Evolutionary conservation across 2,329 filamentous ascomycete species (phyloP).

Genomic region (Teratosphaeria nubilosa): DNA sequence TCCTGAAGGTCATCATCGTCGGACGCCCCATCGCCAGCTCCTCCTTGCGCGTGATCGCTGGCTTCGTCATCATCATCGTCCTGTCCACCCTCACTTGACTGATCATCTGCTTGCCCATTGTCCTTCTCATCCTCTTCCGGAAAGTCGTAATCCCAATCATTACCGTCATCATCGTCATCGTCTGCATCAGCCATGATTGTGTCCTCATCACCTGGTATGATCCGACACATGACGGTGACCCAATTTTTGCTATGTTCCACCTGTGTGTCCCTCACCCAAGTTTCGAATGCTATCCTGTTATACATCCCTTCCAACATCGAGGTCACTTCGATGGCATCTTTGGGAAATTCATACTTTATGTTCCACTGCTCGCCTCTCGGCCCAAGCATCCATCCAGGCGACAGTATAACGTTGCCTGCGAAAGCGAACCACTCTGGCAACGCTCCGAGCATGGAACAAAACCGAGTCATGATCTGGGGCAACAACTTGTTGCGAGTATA

Average conservation of each 20-base stretch:
- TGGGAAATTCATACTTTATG: background rate
- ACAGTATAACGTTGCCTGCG: background rate
- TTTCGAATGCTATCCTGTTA: background rate
- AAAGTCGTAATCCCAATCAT: background rate
- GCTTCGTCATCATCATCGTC: background rate
- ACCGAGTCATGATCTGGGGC: background rate
- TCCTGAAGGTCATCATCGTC: background rate
- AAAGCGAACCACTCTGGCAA: background rate
- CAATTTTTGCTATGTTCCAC: background rate
- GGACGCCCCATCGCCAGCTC: background rate
- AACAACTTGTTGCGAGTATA: background rate
- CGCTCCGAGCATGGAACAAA: background rate
- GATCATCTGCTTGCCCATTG: background rate
- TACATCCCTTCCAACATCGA: background rate
- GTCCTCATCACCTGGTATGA: background rate
- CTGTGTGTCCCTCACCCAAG: background rate
- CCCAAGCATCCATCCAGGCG: background rate
- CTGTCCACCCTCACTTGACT: background rate
- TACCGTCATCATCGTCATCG: background rate
- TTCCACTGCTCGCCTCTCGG: background rate
- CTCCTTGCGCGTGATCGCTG: background rate
- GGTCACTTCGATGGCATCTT: background rate
- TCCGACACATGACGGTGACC: background rate
- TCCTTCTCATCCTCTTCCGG: background rate
- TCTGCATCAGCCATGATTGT: background rate